phyloP scores from a whole-genome alignment of 176 grass and related monocot species.

The Lolium multiflorum region DNA sequence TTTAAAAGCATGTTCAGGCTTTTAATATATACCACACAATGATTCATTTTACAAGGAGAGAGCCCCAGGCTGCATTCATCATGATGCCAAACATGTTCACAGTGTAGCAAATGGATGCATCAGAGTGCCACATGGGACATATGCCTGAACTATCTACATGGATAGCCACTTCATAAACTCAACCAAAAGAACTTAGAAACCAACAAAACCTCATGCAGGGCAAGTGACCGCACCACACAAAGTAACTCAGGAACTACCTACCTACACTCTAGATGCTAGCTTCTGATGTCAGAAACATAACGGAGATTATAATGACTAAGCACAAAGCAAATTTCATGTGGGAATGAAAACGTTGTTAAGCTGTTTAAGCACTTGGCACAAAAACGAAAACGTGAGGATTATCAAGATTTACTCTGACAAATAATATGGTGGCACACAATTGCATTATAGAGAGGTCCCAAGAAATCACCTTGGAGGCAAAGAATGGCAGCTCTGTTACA shows the following conservation, averaged over 20 bases:
- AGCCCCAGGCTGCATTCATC: not conserved
- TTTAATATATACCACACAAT: not conserved
- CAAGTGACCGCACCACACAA: not conserved
- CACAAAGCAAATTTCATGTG: not conserved
- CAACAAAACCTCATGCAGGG: not conserved
- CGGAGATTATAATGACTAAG: not conserved
- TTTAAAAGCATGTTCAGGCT: not conserved
- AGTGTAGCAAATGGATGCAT: not conserved
- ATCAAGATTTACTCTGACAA: not conserved
- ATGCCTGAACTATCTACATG: not conserved
- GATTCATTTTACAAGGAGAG: not conserved
- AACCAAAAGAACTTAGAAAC: not conserved
- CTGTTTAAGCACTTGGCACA: not conserved
- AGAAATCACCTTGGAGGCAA: constrained; percentile 86
- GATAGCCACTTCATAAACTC: not conserved
- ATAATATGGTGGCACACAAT: not conserved
- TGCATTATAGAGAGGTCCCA: not conserved
- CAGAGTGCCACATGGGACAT: not conserved
- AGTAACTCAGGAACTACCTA: not conserved
- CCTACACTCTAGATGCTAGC: not conserved
- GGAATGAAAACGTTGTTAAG: not conserved
- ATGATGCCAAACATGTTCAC: not conserved
- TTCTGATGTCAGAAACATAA: not conserved
- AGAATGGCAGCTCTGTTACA: constrained; percentile 88
- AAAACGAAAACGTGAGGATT: not conserved